Conservation (phyloP, 164 flowering plant species). For the Umbilicus rupestris region DNA sequence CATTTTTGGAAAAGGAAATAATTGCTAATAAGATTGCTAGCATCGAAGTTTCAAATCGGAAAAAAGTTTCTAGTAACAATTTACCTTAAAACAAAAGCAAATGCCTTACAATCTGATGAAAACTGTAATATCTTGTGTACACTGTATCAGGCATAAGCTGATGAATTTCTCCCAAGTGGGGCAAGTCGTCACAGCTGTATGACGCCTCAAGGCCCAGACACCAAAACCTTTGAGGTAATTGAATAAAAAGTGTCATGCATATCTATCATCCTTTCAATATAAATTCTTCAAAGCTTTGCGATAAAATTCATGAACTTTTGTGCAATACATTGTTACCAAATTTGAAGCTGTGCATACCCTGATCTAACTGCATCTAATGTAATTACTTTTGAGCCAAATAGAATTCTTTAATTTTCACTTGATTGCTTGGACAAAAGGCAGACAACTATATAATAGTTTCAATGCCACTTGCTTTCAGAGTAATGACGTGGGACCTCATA, state of each 20-base stretch:
- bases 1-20: neutral
- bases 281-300: neutral
- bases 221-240: slow-evolving; percentile 78
- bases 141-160: slow-evolving; percentile 72
- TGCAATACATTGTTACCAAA: neutral
- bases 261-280: too few species aligned
- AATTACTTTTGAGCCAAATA: neutral
- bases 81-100: neutral
- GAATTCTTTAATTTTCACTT: neutral
- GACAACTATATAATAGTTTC: neutral
- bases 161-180: slow-evolving; percentile 91
- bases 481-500: slow-evolving; percentile 54
- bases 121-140: neutral
- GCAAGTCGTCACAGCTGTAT: slow-evolving; percentile 96
- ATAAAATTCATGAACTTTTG: too few species aligned
- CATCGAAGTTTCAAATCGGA: neutral
- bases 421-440: neutral
- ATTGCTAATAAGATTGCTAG: neutral
- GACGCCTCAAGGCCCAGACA: slow-evolving; percentile 99
- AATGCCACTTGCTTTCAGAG: slow-evolving; percentile 36
- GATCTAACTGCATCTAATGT: neutral
- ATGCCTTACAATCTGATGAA: neutral
- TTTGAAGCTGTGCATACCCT: neutral
- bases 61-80: neutral
- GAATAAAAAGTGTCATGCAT: neutral